Evolutionary conservation across 331 rosid genomes (phyloP), one percentile per base, ranked within the genome.

Genomic region (Arachis monticola): DNA sequence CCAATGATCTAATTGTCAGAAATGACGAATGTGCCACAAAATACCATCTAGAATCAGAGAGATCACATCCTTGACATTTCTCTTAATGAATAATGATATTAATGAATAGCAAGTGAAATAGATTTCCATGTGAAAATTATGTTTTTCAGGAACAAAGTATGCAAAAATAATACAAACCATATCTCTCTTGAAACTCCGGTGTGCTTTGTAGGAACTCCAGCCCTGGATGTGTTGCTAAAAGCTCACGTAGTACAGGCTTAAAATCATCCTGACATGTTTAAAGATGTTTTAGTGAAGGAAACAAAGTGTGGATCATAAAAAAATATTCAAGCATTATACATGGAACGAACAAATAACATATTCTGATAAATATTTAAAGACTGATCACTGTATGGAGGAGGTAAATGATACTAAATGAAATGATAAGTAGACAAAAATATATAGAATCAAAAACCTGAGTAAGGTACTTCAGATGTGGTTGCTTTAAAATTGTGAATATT

Each of bases 101-200:
- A 38, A 53, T 45, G 59, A 64, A 10, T 42, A 42, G 35, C 7
- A 42, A 63, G 22, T 47, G 77, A 47, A 72, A 59, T 13, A 64
- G 45, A 41, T 12, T 75, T 53, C 59, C 1, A 40, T 14, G 4
- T 12, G 35, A 71, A 71, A 65, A 64, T 31, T 8, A 64, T 50
- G 60, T 72, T 60, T 42, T 31, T 13, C 71, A 67, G 42, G 64
- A 72, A 81, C 72, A 8, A 72, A 53, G 30, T 67, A 55, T 56
- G 9, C 44, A 83, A 53, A 42, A 47, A 77, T 11, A 47, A 38
- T 75, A 81, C 88, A 70, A 81, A 84, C 88, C 99, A 58, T 96
- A 96, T 96, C 99, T 87, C 85, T 96, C 99, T 83, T 96, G 99
- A 96, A 96, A 96, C 88, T 96, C 99, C 13, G 97, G 99, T 0